Evolutionary conservation across 192 early-diverging fungal species (phyloP), one percentile per base, ranked within the genome.

Genomic region (Backusella psychrophila): DNA sequence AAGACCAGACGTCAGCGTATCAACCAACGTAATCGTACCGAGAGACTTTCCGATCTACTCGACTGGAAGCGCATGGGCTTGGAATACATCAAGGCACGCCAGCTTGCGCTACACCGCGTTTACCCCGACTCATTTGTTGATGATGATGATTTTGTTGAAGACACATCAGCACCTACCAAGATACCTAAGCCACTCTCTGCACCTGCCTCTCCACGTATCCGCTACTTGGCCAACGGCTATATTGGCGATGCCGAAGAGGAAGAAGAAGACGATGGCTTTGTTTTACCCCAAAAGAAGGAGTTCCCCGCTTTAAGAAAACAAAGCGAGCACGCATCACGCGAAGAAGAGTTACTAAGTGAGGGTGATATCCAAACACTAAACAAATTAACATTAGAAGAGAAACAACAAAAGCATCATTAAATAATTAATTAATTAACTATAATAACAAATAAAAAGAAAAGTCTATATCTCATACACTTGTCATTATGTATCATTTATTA

Each of bases 61-160:
- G 97, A 99, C 83, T 99, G 97, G 97, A 97, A 98, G 84, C 91
- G 95, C 71, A 96, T 99, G 96, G 97, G 97, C 35, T 88, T 97
- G 65, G 97, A 99, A 84, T 99, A 99, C 82, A 94, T 97, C 86
- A 96, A 97, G 82, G 96, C 97, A n/a, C 89, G 97, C 23, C 96
- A 97, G 85, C 87, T 97, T 56, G 94, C 97, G 1, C 85, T 99
- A 33, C 91, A 95, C 42, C 90, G 97, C 71, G 92, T 92, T 69
- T 98, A 94, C 83, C 97, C 97, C 14, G 93, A 96, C 49, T 88
- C 91, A 19, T 96, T 96, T 52, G 86, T 89, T 15, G 94, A 93
- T 21, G 83, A 90, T 53, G 85, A 87, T 69, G 86, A 86, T 6
- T 41, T 49, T 23, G 91, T 92, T 70, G 69, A 71, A 19, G 92